Evolutionary conservation across 1,284 basidiomycete genomes (phyloP).

Genomic region (Abortiporus biennis): DNA sequence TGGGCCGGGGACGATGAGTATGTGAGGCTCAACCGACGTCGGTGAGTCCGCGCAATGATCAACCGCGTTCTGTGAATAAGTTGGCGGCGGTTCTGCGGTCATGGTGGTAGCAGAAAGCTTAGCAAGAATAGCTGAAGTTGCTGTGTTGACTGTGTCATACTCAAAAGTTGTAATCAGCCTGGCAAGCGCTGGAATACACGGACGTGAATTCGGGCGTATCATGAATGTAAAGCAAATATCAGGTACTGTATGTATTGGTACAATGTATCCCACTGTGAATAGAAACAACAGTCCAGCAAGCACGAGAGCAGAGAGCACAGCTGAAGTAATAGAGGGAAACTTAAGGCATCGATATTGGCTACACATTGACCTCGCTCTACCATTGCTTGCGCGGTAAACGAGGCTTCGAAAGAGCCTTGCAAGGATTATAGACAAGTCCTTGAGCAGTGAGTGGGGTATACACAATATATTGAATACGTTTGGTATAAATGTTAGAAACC

Average conservation of each 20-base stretch:
- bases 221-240: too few species aligned
- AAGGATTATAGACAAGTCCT: too few species aligned
- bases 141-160: too few species aligned
- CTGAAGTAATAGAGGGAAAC: too few species aligned
- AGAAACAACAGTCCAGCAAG: too few species aligned
- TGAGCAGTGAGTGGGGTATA: not conserved
- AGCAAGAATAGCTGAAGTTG: not conserved
- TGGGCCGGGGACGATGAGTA: conserved; percentile 61
- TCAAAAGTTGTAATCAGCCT: too few species aligned
- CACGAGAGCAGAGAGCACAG: too few species aligned
- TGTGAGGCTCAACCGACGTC: conserved; percentile 38
- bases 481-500: conserved; percentile 38
- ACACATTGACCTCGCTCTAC: conserved; percentile 20
- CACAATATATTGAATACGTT: too few species aligned
- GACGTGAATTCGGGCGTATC: too few species aligned
- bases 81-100: conserved; percentile 34
- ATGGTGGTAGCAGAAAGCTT: conserved; percentile 13
- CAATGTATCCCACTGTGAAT: too few species aligned
- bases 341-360: conserved; percentile 53
- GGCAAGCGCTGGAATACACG: too few species aligned
- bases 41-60: conserved; percentile 6
- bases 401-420: conserved; percentile 66
- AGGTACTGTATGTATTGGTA: too few species aligned
- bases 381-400: conserved; percentile 25
- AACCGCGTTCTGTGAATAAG: conserved; percentile 27